Evolutionary conservation across 805 yeast species (phyloP), one percentile per base, ranked within the genome.

Genomic region (Myxozyma udenii): DNA sequence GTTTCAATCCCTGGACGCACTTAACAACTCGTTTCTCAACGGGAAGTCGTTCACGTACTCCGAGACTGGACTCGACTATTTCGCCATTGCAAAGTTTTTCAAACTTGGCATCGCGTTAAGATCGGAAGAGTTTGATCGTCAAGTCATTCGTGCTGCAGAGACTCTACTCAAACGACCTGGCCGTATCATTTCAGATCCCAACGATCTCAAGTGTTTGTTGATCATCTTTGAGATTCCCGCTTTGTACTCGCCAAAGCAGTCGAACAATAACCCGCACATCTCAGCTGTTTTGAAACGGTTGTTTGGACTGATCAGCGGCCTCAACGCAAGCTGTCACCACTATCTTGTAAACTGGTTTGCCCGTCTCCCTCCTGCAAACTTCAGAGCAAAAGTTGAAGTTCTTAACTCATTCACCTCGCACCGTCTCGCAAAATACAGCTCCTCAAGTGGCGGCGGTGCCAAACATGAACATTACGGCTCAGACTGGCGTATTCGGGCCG

Each of bases 401-500:
- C 61, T 87, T 44, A 90, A 89, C 62, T 72, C 87, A 21, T 88
- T 85, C 67, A 76, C 89, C 33, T 84, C 95, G 0, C 87, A 85
- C 63, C 87, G 87, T 41, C 71, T 90, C 48, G 77, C 81, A 37
- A 57, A 62, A 35, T 57, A 56, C 45, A 53, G 57, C 42, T 35
- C 56, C 21, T 40, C 53, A 6, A 47, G 25, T 25, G 41, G 38
- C 30, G 52, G 49, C 36, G 51, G 44, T 47, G 58, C 49, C 2
- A 58, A 58, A 41, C 65, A 81, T 3, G 77, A 77, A 37, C 81
- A 79, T 59, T 90, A 90, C 66, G 83, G 86, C 0, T 76, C 78
- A 54, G 89, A 87, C 63, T 91, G 96, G 96, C 89, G 84, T 57
- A 71, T 90, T 30, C 72, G 76, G 47, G 75, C 87, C 0, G 87